A percentile compares a stretch with the other conserved stretches of the same genome.
phyloP scores from a whole-genome alignment of 306 rosid genomes.

The Notholithocarpus densiflorus region DNA sequence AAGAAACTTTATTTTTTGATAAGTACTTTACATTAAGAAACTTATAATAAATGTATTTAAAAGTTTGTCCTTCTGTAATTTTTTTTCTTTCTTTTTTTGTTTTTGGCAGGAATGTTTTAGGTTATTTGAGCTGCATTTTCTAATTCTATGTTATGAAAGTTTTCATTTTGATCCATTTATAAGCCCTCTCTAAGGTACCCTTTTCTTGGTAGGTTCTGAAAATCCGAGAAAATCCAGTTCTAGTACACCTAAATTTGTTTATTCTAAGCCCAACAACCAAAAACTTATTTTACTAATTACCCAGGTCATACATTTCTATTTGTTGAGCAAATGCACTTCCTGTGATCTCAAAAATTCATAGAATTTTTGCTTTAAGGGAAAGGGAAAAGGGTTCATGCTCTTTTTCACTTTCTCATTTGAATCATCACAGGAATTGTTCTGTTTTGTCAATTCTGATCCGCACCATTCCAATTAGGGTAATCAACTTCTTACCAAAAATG shows the following conservation, averaged over 20 bases:
- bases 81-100: neutral
- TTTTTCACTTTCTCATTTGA: conserved; percentile 18
- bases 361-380: conserved; percentile 10
- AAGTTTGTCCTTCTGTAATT: neutral
- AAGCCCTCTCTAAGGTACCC: neutral
- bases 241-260: neutral
- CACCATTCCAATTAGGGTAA: neutral
- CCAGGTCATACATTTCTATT: conserved; percentile 13
- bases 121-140: conserved; percentile 13
- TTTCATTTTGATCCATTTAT: neutral
- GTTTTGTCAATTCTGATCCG: neutral
- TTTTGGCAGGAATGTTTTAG: conserved; percentile 32
- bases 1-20: neutral
- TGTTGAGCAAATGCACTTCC: conserved; percentile 2
- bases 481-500: conserved; percentile 27
- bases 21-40: neutral
- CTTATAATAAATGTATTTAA: neutral
- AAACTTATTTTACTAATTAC: neutral
- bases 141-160: neutral
- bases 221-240: neutral
- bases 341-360: neutral
- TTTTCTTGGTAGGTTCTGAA: neutral
- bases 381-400: conserved; percentile 5
- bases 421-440: conserved; percentile 6
- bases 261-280: neutral